Conservation (phyloP, 2,329 filamentous ascomycete genomes). For the Fusarium acutatum region DNA sequence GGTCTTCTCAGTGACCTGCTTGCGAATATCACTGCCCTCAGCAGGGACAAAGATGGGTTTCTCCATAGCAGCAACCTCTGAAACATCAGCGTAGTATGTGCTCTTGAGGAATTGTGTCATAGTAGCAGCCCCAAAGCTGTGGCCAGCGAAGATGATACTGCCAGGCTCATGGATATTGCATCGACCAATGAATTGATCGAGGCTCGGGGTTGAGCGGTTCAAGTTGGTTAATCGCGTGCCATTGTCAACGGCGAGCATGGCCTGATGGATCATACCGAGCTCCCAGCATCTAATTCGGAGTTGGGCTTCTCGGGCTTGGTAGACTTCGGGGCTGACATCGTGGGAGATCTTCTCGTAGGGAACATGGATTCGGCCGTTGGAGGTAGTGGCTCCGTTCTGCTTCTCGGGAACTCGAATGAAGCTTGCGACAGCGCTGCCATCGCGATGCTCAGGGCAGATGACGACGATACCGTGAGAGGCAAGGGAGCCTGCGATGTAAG, state of each 20-base stretch:
- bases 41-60: slow-evolving; percentile 70
- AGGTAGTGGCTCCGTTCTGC: slow-evolving; percentile 45
- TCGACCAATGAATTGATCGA: slow-evolving; percentile 67
- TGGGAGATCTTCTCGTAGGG: slow-evolving; percentile 68
- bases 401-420: slow-evolving; percentile 70
- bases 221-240: slow-evolving; percentile 61
- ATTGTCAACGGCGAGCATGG: slow-evolving; percentile 71
- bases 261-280: slow-evolving; percentile 74
- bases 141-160: slow-evolving; percentile 77
- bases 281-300: slow-evolving; percentile 82
- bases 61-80: slow-evolving; percentile 57
- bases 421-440: slow-evolving; percentile 80
- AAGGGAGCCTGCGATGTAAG: slow-evolving; percentile 80
- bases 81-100: slow-evolving; percentile 70
- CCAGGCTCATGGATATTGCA: slow-evolving; percentile 77
- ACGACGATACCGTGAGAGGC: slow-evolving; percentile 85
- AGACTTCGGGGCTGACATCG: slow-evolving; percentile 70
- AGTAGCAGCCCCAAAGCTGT: slow-evolving; percentile 83
- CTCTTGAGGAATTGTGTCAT: slow-evolving; percentile 81
- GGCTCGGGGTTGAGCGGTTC: slow-evolving; percentile 57
- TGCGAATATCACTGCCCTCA: slow-evolving; percentile 62
- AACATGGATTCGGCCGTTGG: slow-evolving; percentile 45
- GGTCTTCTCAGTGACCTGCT: slow-evolving; percentile 73
- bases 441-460: slow-evolving; percentile 82
- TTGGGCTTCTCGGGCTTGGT: slow-evolving; percentile 74